These are phyloP conservation scores for Blastomyces silverae DNA, from an alignment of 2,329 filamentous ascomycete species.

Conservation along the genomic window DNA sequence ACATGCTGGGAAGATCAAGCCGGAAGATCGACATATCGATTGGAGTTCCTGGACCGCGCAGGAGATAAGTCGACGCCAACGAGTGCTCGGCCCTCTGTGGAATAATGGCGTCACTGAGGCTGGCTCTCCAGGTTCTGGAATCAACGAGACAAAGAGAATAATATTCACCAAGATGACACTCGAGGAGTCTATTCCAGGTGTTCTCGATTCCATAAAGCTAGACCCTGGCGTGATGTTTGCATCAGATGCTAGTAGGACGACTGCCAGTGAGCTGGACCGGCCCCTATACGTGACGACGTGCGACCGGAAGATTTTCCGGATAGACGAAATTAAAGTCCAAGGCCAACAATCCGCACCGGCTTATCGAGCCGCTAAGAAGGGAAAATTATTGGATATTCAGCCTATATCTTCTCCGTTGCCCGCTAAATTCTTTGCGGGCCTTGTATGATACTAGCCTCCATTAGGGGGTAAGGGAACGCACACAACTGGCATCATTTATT, in stretches of 20 bases:
- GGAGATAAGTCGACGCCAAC: conserved; percentile 51
- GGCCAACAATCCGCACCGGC: conserved; percentile 33
- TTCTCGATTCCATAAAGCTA: conserved; percentile 22
- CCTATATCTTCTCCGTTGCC: conserved; percentile 24
- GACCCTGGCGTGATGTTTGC: conserved; percentile 3
- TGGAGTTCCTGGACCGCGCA: conserved; percentile 51
- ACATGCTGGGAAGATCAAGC: conserved; percentile 67
- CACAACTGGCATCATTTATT: not conserved
- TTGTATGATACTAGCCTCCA: conserved; percentile 18
- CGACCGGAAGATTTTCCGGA: conserved; percentile 33
- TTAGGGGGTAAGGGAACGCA: not conserved
- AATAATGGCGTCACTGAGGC: conserved; percentile 34
- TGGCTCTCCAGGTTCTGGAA: not conserved
- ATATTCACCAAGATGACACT: conserved; percentile 27
- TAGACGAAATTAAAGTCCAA: conserved; percentile 39
- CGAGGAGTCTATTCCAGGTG: not conserved
- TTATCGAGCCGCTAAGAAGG: conserved; percentile 36
- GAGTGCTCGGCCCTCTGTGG: conserved; percentile 63
- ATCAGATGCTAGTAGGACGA: conserved; percentile 20
- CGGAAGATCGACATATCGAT: conserved; percentile 56
- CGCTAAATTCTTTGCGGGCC: conserved; percentile 32
- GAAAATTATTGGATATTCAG: conserved; percentile 33
- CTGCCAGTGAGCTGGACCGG: conserved; percentile 11
- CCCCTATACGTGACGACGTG: conserved; percentile 35
- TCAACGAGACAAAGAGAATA: conserved; percentile 31